These are phyloP conservation scores for Penicillium ucsense DNA, from an alignment of 495 filamentous ascomycete species.

Conservation along the genomic window DNA sequence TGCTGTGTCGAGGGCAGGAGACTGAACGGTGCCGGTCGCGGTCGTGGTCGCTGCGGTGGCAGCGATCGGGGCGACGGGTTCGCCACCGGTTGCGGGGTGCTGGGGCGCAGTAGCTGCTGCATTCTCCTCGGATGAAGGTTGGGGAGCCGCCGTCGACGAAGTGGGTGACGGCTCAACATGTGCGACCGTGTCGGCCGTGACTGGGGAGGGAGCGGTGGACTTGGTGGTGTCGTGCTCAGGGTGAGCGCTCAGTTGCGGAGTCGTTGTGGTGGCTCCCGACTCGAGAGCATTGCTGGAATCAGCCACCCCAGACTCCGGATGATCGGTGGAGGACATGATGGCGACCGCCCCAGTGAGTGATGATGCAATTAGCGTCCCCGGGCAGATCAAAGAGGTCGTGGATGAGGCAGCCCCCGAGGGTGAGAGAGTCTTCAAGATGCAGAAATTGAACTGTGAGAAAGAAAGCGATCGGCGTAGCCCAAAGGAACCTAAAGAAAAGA, in stretches of 20 bases:
- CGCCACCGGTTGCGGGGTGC: constrained; percentile 19
- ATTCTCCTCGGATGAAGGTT: constrained; percentile 6
- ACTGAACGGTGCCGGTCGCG: background rate
- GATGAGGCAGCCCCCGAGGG: background rate
- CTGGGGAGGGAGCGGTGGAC: background rate
- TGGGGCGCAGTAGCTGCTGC: constrained; percentile 9
- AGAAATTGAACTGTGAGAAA: no score
- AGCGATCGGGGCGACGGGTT: constrained; percentile 14
- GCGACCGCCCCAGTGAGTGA: constrained; percentile 5
- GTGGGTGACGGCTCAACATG: background rate
- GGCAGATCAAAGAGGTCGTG: background rate
- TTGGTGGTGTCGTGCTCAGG: constrained; percentile 9
- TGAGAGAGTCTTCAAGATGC: background rate
- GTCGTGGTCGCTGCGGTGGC: constrained; percentile 10
- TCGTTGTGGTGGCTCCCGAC: constrained; percentile 11
- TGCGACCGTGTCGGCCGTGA: constrained; percentile 6
- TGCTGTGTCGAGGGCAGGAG: constrained; percentile 9
- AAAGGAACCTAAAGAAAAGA: background rate
- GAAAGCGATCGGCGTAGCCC: no score
- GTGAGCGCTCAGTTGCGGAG: constrained; percentile 17
- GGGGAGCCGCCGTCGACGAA: constrained; percentile 5
- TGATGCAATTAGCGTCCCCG: constrained; percentile 11
- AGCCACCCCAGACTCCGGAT: constrained; percentile 12
- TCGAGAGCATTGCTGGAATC: constrained; percentile 10
- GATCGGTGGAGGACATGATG: constrained; percentile 21